Evolutionary conservation across 768 basidiomycete genomes (phyloP).

Genomic region (Leucocoprinus leucothites): DNA sequence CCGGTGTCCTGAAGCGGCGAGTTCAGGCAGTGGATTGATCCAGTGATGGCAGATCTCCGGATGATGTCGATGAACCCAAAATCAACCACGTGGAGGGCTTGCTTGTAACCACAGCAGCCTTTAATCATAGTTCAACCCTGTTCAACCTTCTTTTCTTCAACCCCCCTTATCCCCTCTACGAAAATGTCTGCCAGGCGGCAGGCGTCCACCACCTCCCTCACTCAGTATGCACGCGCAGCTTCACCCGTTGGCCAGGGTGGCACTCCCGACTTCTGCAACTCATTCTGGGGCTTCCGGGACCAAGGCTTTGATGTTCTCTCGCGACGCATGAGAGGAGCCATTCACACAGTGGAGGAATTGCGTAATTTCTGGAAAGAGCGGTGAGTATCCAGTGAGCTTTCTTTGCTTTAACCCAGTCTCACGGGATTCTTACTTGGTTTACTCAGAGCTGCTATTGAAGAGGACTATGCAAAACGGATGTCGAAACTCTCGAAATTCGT

Average conservation of each 20-base stretch:
- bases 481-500: slow-evolving; percentile 71
- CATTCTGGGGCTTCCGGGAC: slow-evolving; percentile 91
- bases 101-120: not conserved
- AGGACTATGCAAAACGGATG: slow-evolving; percentile 90
- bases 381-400: slow-evolving; percentile 39
- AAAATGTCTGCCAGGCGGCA: slow-evolving; percentile 73
- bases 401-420: not conserved
- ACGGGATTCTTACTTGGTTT: slow-evolving; percentile 10
- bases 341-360: slow-evolving; percentile 86
- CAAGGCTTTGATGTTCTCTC: slow-evolving; percentile 89
- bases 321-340: slow-evolving; percentile 83
- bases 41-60: not conserved
- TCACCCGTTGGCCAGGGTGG: slow-evolving; percentile 47
- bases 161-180: slow-evolving; percentile 9
- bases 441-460: slow-evolving; percentile 81
- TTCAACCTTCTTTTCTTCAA: not conserved
- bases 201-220: slow-evolving; percentile 78
- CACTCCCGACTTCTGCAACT: slow-evolving; percentile 89
- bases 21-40: not conserved
- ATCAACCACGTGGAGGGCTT: slow-evolving; percentile 7
- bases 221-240: slow-evolving; percentile 58
- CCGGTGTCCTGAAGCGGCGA: not conserved
- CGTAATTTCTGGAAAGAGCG: slow-evolving; percentile 91
- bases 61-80: not conserved
- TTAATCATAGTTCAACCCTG: not conserved